Conservation (phyloP, 163 green algal species). For the Trebouxia gelatinosa region DNA sequence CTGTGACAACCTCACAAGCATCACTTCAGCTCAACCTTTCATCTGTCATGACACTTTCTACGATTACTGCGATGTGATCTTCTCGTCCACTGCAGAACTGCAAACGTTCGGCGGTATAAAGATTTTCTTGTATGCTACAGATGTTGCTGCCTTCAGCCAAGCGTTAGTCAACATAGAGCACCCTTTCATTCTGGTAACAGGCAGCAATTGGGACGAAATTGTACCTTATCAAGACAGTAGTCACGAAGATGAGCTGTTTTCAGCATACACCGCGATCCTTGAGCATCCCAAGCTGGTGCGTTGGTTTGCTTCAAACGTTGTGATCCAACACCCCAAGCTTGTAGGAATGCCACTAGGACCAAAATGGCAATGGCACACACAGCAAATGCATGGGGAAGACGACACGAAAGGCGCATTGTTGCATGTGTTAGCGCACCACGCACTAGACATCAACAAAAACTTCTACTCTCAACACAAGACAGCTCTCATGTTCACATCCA, state of each 20-base stretch:
- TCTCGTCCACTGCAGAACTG: background rate
- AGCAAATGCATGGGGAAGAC: constrained; percentile 8
- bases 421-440: background rate
- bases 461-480: background rate
- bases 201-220: background rate
- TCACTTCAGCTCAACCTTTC: too few relatives aligned
- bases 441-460: background rate
- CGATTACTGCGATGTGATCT: too few relatives aligned
- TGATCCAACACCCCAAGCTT: background rate
- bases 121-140: constrained; percentile 3
- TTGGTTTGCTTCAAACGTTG: constrained; percentile 1
- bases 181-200: background rate
- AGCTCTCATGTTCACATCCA: background rate
- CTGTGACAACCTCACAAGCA: too few relatives aligned
- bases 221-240: background rate
- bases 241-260: background rate
- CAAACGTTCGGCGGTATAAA: background rate
- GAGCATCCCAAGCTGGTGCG: background rate
- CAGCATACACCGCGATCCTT: background rate
- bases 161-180: background rate
- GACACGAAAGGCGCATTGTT: background rate
- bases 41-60: too few relatives aligned
- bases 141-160: background rate
- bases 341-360: background rate
- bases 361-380: constrained; percentile 9